Conservation (phyloP, 1,139 yeast genomes). For the Geotrichum fermentans region DNA sequence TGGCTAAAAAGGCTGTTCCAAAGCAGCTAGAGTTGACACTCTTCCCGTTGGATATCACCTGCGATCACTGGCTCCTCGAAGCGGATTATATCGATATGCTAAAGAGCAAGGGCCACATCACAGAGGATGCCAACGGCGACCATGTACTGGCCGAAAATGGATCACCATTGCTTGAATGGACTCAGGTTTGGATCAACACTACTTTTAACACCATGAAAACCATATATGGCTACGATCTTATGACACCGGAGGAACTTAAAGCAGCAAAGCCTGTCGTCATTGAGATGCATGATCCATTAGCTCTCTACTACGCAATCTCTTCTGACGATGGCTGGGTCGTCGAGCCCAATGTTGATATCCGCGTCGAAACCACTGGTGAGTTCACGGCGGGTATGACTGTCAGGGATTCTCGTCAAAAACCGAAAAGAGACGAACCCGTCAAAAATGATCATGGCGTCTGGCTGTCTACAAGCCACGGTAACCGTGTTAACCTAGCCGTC, state of each 20-base stretch:
- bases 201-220: constrained; percentile 34
- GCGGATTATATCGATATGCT: constrained; percentile 25
- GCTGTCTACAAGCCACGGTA: constrained; percentile 31
- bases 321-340: constrained; percentile 30
- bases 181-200: constrained; percentile 34
- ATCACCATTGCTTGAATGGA: constrained; percentile 14
- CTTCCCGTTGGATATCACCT: constrained; percentile 41
- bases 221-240: constrained; percentile 21
- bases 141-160: neutral
- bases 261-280: constrained; percentile 19
- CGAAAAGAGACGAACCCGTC: constrained; percentile 24
- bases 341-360: constrained; percentile 33
- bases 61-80: constrained; percentile 32
- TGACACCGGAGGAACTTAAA: constrained; percentile 23
- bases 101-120: constrained; percentile 18
- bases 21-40: constrained; percentile 34
- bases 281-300: constrained; percentile 42
- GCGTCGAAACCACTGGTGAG: constrained; percentile 40
- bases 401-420: constrained; percentile 37
- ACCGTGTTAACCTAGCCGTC: constrained; percentile 30
- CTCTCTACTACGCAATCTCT: constrained; percentile 36
- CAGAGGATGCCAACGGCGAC: neutral
- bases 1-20: constrained; percentile 30
- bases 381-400: constrained; percentile 40
- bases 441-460: constrained; percentile 28